These are phyloP conservation scores for Phylloporus scabripes DNA, from an alignment of 768 basidiomycete species.

Conservation along the genomic window DNA sequence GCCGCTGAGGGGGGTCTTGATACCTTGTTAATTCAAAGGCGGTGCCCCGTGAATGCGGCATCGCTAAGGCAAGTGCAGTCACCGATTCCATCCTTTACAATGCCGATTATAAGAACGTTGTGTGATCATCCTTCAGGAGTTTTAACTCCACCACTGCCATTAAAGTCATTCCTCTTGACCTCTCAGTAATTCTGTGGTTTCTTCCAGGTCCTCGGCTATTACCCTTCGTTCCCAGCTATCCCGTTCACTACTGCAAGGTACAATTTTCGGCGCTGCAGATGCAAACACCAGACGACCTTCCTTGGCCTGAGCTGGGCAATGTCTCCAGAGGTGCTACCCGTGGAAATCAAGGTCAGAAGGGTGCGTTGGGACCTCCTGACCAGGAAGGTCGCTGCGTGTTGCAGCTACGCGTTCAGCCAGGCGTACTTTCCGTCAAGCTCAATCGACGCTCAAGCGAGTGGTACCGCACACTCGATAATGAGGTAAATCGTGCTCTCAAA, in stretches of 20 bases:
- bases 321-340: conserved; percentile 79
- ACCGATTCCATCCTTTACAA: conserved; percentile 25
- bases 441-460: conserved; percentile 77
- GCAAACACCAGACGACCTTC: conserved; percentile 63
- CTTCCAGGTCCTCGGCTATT: conserved; percentile 14
- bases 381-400: conserved; percentile 68
- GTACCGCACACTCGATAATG: conserved; percentile 72
- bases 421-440: conserved; percentile 68
- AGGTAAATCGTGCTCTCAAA: conserved; percentile 77
- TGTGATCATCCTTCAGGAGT: conserved; percentile 33
- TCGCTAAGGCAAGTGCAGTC: conserved; percentile 30
- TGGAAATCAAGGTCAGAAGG: conserved; percentile 84
- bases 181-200: conserved; percentile 11
- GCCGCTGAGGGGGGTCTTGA: conserved; percentile 23
- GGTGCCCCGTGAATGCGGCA: conserved; percentile 32
- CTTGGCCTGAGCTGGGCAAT: conserved; percentile 83
- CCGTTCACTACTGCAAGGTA: conserved; percentile 4
- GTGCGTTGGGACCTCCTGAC: conserved; percentile 66
- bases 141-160: conserved; percentile 34
- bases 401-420: conserved; percentile 80
- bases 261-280: conserved; percentile 22
- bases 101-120: conserved; percentile 33
- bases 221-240: conserved; percentile 9
- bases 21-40: conserved; percentile 29
- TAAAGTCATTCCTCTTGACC: conserved; percentile 19